Evolutionary conservation across 305 asterid species (phyloP), one percentile per base, ranked within the genome.

Genomic region (Solanum hybrid): DNA sequence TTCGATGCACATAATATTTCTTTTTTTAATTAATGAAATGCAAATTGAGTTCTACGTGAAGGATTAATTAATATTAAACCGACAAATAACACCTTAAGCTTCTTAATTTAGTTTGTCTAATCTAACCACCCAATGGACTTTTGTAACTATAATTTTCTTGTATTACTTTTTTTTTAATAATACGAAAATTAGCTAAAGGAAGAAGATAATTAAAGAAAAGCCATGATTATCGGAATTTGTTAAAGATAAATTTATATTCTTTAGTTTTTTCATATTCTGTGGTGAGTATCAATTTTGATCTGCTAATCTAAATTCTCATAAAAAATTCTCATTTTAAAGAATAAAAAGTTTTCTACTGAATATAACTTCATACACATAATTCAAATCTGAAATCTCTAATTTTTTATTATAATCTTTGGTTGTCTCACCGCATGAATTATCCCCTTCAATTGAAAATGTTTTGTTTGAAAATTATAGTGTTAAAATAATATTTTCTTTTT

Each of bases 321-420:
- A 12, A 42, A 60, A 60, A 60, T 60, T 60, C 2, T 60, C 7
- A 17, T 20, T 60, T 60, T n/a, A 22, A 9, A 66, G 14, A 10
- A 66, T 10, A n/a, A 66, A n/a, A 22, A 0, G 0, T 8, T 22
- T n/a, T n/a, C 27, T 66, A 66, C 27, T 0, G 5, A 66, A n/a
- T n/a, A 24, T 4, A 22, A 64, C 10, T 64, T 64, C 4, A 64
- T 22, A 22, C 5, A 20, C 2, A 60, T 0, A 56, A 7, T 2
- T 64, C 26, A 22, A 64, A 56, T 56, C 2, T 9, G 1, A 22
- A 64, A 64, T 60, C 24, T 60, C 11, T 17, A 3, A 0, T 60
- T 20, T 20, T 60, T 20, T 7, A 20, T 60, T 7, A 60, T 20
- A 20, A 60, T 20, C 11, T 60, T 20, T 7, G 5, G 11, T 64